Evolutionary conservation across 768 basidiomycete species (phyloP).

Genomic region (Leccinum variicolor): DNA sequence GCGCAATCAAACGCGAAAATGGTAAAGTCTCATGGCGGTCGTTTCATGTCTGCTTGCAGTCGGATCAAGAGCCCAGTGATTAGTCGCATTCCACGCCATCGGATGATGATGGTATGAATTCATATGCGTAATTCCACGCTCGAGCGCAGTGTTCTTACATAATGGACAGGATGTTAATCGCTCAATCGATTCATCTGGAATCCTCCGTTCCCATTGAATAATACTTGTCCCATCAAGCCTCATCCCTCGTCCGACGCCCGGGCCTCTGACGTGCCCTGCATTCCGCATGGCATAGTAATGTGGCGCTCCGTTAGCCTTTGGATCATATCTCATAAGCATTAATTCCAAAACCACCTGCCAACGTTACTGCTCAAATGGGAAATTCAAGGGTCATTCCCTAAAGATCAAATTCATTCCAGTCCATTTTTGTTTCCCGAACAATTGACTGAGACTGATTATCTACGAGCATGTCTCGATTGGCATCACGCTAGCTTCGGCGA

Average conservation of each 20-base stretch:
- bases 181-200: background rate
- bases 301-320: background rate
- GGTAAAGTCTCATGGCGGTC: background rate
- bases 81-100: background rate
- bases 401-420: no score
- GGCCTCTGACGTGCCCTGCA: background rate
- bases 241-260: background rate
- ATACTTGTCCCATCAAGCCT: conserved; percentile 12
- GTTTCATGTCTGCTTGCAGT: background rate
- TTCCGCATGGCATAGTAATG: background rate
- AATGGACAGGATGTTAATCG: background rate
- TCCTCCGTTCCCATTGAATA: background rate
- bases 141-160: background rate
- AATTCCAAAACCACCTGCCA: background rate
- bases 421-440: background rate
- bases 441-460: no score
- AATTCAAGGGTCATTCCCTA: background rate
- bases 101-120: background rate
- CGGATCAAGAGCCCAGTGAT: background rate
- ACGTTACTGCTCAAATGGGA: background rate
- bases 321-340: background rate
- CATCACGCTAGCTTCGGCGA: background rate
- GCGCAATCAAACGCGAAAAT: background rate
- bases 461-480: no score
- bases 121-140: background rate